phyloP scores from a whole-genome alignment of 495 filamentous ascomycete species.

The Cenococcum geophilum region DNA sequence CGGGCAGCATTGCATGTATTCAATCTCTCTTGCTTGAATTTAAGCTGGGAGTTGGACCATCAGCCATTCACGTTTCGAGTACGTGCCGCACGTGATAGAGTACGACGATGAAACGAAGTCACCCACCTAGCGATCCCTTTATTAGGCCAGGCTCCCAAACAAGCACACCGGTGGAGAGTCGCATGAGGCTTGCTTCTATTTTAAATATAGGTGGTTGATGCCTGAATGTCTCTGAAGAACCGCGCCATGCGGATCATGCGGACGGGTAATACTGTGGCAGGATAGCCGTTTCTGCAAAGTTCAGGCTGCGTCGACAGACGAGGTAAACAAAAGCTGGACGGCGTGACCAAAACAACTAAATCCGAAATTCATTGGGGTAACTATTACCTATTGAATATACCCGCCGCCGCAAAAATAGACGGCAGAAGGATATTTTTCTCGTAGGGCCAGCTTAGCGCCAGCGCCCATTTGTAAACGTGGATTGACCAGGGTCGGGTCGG shows the following conservation, averaged over 20 bases:
- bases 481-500: neutral
- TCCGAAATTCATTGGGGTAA: no score
- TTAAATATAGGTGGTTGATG: slow-evolving; percentile 2
- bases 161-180: slow-evolving; percentile 1
- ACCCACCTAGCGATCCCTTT: neutral
- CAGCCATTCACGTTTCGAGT: neutral
- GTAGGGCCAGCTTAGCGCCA: slow-evolving; percentile 2
- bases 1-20: neutral
- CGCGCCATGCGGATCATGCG: slow-evolving; percentile 1
- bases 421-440: neutral
- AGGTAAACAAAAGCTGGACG: neutral
- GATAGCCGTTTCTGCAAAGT: neutral
- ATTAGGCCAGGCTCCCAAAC: neutral
- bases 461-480: slow-evolving; percentile 2
- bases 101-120: neutral
- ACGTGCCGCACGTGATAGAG: neutral
- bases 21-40: slow-evolving; percentile 20
- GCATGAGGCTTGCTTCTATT: neutral
- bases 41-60: neutral
- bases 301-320: neutral
- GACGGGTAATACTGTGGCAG: neutral
- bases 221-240: neutral
- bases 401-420: no score
- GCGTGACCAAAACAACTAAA: no score
- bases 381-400: no score